phyloP scores from a whole-genome alignment of 1,284 basidiomycete species.

The Ustilago shanxiensis region DNA sequence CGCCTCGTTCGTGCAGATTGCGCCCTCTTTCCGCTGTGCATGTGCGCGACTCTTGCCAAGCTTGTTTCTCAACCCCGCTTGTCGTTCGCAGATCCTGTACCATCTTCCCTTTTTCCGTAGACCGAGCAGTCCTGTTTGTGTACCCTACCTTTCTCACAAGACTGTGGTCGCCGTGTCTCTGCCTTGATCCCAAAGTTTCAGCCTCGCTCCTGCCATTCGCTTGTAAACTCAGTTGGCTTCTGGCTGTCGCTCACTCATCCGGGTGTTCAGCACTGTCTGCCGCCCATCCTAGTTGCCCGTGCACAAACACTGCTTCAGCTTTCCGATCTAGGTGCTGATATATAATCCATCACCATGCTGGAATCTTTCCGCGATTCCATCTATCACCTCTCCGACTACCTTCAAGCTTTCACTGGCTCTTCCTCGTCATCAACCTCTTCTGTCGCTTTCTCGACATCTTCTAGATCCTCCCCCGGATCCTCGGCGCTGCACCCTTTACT shows the following conservation, averaged over 20 bases:
- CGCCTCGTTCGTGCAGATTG: slow-evolving; percentile 14
- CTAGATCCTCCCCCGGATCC: slow-evolving; percentile 2
- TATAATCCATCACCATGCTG: slow-evolving; percentile 27
- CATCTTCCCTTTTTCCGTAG: background rate
- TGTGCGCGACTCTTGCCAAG: background rate
- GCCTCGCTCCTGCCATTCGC: slow-evolving; percentile 5
- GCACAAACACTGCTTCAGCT: background rate
- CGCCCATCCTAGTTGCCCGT: background rate
- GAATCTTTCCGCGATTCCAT: slow-evolving; percentile 24
- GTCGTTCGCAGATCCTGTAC: background rate
- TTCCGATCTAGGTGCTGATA: slow-evolving; percentile 2
- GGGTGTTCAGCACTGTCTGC: background rate
- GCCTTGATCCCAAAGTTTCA: slow-evolving; percentile 6
- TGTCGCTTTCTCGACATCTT: slow-evolving; percentile 9
- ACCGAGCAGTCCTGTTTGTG: slow-evolving; percentile 7
- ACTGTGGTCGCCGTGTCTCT: slow-evolving; percentile 15
- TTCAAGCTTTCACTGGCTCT: slow-evolving; percentile 21
- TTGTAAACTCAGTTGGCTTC: background rate
- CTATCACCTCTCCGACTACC: slow-evolving; percentile 27
- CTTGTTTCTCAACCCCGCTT: slow-evolving; percentile 6
- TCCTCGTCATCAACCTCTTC: slow-evolving; percentile 5
- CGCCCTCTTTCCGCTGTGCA: slow-evolving; percentile 8
- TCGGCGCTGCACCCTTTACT: slow-evolving; percentile 12
- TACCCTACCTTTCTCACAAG: background rate
- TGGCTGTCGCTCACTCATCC: slow-evolving; percentile 9